Base-by-base conservation (phyloP, 352 stramenopile genomes). In the Peronospora destructor region DNA sequence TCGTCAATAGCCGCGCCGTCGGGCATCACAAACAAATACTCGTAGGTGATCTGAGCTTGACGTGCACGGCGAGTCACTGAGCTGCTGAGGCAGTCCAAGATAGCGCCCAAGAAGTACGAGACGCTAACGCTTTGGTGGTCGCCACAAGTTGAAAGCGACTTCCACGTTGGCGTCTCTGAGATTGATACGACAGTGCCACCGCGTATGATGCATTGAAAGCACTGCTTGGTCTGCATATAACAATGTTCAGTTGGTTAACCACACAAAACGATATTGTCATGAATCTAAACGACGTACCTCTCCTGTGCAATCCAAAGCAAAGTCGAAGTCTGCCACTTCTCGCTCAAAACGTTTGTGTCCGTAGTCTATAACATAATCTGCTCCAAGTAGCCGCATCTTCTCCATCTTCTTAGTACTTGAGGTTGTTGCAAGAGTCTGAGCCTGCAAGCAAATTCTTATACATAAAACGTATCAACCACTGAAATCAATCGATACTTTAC, bases 291-390 rank as follows among this genome's bases (percentile, higher is more conserved):
- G n/a, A 13, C 47, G 3, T 68, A 86, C 78, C 66, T 91, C 80
- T 41, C 57, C 72, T 0, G 80, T 89, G 62, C 73, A 87, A 49
- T 91, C 80, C 19, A 91, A 42, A 23, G 77, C 76, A 45, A 86
- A 85, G 52, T 91, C 80, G 50, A 84, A 87, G 43, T 87, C 80
- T 29, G 63, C 64, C 14, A 88, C 50, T 21, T 86, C 72, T 12
- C 59, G 64, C 34, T 91, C 80, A 46, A 88, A 91, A 0, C 52
- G 62, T 13, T 87, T 64, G 25, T 76, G 70, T 17, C 43, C 64
- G 56, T 88, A 89, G 56, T 91, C 76, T 1, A 91, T 60, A 5
- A 89, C 76, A 29, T 84, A 66, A 42, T 87, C 75, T 3, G 76
- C 76, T 3, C 80, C 77, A 36, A 91, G 73, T 23, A 68, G 32